Base-by-base conservation (phyloP, 805 yeast species). In the Ogataea pilisensis region DNA sequence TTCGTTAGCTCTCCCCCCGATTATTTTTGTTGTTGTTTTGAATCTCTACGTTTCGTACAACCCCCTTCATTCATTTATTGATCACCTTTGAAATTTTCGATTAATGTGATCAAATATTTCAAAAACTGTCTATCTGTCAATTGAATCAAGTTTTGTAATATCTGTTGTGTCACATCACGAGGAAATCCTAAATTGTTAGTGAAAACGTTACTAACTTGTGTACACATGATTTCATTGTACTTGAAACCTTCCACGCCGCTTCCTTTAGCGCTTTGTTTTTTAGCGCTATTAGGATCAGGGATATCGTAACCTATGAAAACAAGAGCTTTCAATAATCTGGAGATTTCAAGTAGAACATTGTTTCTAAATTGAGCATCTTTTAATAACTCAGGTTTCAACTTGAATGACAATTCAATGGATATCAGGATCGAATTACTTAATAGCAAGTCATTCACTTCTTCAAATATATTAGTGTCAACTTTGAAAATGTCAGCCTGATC, bases 351-450 rank as follows among this genome's bases (percentile, higher is more conserved):
- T 49, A 79, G 76, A 2, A 88, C 81, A 29, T 85, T 72, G 44
- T 81, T 72, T 54, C 91, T 73, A 49, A 75, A 77, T 57, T 86
- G 90, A 4, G 95, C 95, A 60, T 89, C 96, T 48, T 78, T 77
- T 36, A 80, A 66, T 54, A 82, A 77, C 52, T 82, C 80, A 28
- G 71, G 73, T 25, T 74, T 73, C 27, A 80, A 75, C 50, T 83
- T 80, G 58, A 86, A 81, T n/a, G 95, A 87, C 35, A 88, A 67
- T 59, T 87, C 90, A 66, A 88, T 85, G 27, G 82, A 71, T 40
- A 86, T 65, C 37, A 82, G 74, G 3, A 89, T 73, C 21, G 79
- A 70, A 49, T 80, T 82, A 37, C 80, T 78, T 61, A 86, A 76
- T 43, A 90, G 72, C 54, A 78, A 76, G 32, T 76, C 80, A 41